Percentiles rank a stretch among this genome's conserved stretches.
phyloP scores from a whole-genome alignment of 192 early-diverging fungal genomes.

The Nowakowskiella sp. region DNA sequence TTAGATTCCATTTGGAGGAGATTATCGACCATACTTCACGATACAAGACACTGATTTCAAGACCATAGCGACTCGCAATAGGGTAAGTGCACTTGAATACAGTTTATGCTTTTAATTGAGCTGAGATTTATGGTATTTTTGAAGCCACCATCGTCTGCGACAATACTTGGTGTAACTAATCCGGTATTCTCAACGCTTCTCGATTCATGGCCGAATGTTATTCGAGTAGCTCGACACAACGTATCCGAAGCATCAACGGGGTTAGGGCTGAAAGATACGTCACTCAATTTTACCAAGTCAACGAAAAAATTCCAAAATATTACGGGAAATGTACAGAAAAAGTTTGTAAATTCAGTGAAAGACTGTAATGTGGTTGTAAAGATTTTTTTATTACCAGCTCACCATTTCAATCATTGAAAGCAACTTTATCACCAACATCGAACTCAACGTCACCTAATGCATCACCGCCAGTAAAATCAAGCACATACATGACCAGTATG shows the following conservation, averaged over 20 bases:
- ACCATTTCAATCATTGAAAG: no score
- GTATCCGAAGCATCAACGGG: background rate
- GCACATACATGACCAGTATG: no score
- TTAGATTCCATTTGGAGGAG: constrained; percentile 88
- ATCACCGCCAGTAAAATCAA: no score
- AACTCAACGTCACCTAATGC: no score
- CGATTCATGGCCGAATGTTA: constrained; percentile 85
- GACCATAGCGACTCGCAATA: constrained; percentile 44
- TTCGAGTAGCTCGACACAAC: constrained; percentile 47
- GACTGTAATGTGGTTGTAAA: no score
- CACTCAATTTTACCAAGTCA: constrained; percentile 22
- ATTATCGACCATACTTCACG: constrained; percentile 94
- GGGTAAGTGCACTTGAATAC: constrained; percentile 25
- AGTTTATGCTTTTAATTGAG: background rate
- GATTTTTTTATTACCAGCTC: no score
- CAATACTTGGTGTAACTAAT: constrained; percentile 92
- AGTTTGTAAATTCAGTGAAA: no score
- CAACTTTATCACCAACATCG: no score
- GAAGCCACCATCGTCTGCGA: constrained; percentile 61
- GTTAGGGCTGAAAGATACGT: background rate
- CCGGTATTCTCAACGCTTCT: constrained; percentile 86
- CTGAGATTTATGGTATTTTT: constrained; percentile 3
- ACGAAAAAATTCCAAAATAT: no score
- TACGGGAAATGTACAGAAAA: no score
- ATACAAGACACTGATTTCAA: constrained; percentile 92